Percentiles rank a stretch among this genome's conserved stretches.
Evolutionary conservation across 192 early-diverging fungal genomes (phyloP).

Genomic region (Linnemannia elongata): DNA sequence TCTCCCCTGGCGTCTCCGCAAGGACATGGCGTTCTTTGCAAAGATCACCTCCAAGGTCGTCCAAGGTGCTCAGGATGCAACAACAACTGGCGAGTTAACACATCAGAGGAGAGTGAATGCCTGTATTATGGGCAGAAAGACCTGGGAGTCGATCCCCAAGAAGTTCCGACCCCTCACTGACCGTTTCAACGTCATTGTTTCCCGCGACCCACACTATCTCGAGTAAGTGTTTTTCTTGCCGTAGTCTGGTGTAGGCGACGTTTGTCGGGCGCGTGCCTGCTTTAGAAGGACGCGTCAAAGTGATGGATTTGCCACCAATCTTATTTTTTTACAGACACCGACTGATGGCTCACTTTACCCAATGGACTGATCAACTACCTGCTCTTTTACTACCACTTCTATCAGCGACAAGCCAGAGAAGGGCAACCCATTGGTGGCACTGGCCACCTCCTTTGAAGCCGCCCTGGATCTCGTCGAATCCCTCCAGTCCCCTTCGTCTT

Average conservation of each 20-base stretch:
- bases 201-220: slow-evolving; percentile 69
- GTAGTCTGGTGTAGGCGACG: not conserved
- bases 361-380: not conserved
- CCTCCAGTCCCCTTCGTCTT: slow-evolving; percentile 21
- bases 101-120: slow-evolving; percentile 70
- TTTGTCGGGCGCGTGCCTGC: too few species aligned
- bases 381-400: not conserved
- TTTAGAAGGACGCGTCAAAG: too few species aligned
- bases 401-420: slow-evolving; percentile 48
- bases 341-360: not conserved
- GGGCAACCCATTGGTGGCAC: slow-evolving; percentile 36
- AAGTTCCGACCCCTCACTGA: slow-evolving; percentile 83
- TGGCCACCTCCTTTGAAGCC: slow-evolving; percentile 63
- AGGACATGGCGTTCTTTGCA: slow-evolving; percentile 90
- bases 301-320: not conserved
- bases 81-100: not conserved
- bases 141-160: slow-evolving; percentile 93
- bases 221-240: slow-evolving; percentile 25
- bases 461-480: slow-evolving; percentile 68
- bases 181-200: slow-evolving; percentile 90
- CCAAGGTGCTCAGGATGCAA: not conserved
- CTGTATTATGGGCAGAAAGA: slow-evolving; percentile 93
- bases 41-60: slow-evolving; percentile 66
- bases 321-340: not conserved
- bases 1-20: slow-evolving; percentile 90